phyloP scores from a whole-genome alignment of 208 protist genomes.

The Acanthamoeba triangularis region DNA sequence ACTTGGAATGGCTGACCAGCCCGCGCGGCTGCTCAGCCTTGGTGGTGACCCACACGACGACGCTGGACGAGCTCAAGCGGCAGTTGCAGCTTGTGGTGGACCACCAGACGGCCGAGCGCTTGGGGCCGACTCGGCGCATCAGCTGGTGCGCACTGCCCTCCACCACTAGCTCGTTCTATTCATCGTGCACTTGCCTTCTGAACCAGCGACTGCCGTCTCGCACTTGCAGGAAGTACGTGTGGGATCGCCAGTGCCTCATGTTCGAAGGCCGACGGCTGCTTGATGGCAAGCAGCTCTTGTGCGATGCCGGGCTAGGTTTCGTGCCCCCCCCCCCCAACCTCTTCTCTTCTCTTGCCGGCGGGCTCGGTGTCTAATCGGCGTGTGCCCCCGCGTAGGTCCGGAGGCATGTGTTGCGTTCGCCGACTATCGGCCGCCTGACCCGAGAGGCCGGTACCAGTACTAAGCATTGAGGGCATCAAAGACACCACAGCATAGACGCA shows the following conservation, averaged over 20 bases:
- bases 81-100: conserved; percentile 19
- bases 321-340: not conserved
- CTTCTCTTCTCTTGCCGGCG: not conserved
- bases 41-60: not conserved
- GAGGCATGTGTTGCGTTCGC: not conserved
- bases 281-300: not conserved
- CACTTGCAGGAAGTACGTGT: conserved; percentile 41
- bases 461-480: not conserved
- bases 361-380: not conserved
- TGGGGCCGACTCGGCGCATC: not conserved
- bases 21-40: not conserved
- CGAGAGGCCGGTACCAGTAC: conserved; percentile 14
- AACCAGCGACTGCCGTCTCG: not conserved
- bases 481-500: not conserved
- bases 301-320: not conserved
- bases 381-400: not conserved
- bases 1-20: not conserved
- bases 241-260: conserved; percentile 2
- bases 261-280: conserved; percentile 19
- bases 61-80: not conserved
- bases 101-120: not conserved
- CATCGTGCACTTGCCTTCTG: not conserved
- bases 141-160: not conserved
- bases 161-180: not conserved
- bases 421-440: conserved; percentile 34